Evolutionary conservation across 2,329 filamentous ascomycete genomes (phyloP).

Genomic region (Triangularia setosa): DNA sequence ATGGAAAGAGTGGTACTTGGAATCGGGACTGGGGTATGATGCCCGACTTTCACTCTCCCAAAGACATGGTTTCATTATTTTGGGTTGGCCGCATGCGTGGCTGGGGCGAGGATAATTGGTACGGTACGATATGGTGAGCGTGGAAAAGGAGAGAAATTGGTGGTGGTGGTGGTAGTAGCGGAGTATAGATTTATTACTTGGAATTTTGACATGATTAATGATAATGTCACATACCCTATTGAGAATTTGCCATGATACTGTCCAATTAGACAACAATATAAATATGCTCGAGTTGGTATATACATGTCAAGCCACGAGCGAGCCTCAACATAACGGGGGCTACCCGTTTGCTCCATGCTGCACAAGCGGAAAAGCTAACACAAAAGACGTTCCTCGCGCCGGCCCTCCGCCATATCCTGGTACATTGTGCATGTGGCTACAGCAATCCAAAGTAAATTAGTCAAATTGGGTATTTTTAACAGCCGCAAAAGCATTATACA

Average conservation of each 20-base stretch:
- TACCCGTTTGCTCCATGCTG: neutral
- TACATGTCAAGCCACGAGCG: constrained; percentile 5
- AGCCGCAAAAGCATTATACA: neutral
- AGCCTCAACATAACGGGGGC: neutral
- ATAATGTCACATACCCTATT: neutral
- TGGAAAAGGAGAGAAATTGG: neutral
- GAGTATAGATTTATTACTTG: neutral
- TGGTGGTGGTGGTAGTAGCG: neutral
- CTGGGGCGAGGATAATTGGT: neutral
- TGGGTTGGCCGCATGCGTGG: neutral
- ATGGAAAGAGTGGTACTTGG: neutral
- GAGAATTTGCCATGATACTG: neutral
- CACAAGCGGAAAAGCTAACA: neutral
- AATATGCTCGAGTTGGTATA: constrained; percentile 1
- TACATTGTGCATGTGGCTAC: neutral
- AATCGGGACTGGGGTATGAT: neutral
- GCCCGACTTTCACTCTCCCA: neutral
- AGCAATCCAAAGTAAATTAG: neutral
- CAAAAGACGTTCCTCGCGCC: neutral
- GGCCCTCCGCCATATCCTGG: neutral
- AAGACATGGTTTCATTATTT: neutral
- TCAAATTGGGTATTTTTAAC: constrained; percentile 3
- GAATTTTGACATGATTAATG: neutral
- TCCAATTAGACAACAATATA: neutral
- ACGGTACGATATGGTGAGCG: neutral